Evolutionary conservation across 1,284 basidiomycete species (phyloP).

Genomic region (Melampsora larici-populina): DNA sequence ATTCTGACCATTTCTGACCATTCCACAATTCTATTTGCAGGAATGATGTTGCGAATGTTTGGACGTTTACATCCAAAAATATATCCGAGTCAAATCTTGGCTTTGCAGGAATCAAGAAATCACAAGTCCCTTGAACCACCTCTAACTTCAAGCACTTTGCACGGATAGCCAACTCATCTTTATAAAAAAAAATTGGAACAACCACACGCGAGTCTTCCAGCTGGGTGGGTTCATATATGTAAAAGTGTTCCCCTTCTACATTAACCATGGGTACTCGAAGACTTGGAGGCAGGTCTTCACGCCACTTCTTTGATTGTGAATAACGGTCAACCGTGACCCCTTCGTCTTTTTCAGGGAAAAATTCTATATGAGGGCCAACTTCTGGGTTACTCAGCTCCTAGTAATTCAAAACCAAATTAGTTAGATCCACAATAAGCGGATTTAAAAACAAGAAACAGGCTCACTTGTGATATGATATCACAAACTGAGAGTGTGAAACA

Average conservation of each 20-base stretch:
- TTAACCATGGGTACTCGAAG: background rate
- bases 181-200: no score
- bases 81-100: background rate
- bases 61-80: background rate
- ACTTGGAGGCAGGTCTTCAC: background rate
- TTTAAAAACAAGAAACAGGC: background rate
- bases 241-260: background rate
- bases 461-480: background rate
- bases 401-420: background rate
- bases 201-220: no score
- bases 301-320: conserved; percentile 23
- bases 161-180: background rate
- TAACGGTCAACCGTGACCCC: background rate
- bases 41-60: background rate
- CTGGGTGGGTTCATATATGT: background rate
- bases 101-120: background rate
- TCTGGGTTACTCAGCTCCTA: background rate
- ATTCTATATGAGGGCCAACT: background rate
- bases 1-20: background rate
- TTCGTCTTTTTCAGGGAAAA: background rate
- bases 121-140: background rate
- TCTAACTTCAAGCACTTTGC: background rate
- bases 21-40: background rate
- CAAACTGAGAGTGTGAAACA: background rate
- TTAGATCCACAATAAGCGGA: background rate